Base-by-base conservation (phyloP, 345 rosid species). In the Euphorbia pulcherrima region DNA sequence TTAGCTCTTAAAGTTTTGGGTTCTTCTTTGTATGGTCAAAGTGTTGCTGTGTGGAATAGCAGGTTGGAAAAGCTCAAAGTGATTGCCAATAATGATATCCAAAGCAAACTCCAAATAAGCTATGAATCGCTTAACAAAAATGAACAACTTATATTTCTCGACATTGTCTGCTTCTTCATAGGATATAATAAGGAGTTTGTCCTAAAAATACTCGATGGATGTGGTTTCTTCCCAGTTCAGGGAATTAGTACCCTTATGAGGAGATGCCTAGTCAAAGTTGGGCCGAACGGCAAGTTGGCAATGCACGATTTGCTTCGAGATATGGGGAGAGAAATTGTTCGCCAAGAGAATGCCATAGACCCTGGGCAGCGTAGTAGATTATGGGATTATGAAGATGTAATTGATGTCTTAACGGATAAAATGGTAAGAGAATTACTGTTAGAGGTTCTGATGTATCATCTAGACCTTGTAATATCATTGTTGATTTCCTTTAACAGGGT, bases 291-390 rank as follows among this genome's bases (percentile, higher is more conserved):
- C 8, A 62, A 26, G 60, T 17, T 74, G 20, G 7, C 3, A 20
- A 68, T 74, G 77, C 77, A 74, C 67, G 64, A 62, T 68, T 57
- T 65, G 68, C 51, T 67, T 3, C 69, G 68, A 13, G 75, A 71
- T 24, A 52, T 78, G 68, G 81, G 78, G 24, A 67, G 81, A 48
- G 67, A 56, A 5, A 58, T 71, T 29, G 81, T 74, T 40, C 70
- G 64, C 2, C 37, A 62, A 21, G 60, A 62, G 39, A 28, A 20
- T 65, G 16, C 30, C 5, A 24, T 0, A 6, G 65, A 73, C 29
- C 68, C 61, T 3, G 75, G 73, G 12, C 30, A 62, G 33, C 72
- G 73, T 5, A 78, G 73, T 44, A 74, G 81, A 30, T 21, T 78
- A 39, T 78, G 78, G 81, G 46, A 12, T 37, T 46, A 51, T 50